These are phyloP conservation scores for Mycosphaerella sp. DNA, from an alignment of 2,329 filamentous ascomycete species.

Conservation along the genomic window DNA sequence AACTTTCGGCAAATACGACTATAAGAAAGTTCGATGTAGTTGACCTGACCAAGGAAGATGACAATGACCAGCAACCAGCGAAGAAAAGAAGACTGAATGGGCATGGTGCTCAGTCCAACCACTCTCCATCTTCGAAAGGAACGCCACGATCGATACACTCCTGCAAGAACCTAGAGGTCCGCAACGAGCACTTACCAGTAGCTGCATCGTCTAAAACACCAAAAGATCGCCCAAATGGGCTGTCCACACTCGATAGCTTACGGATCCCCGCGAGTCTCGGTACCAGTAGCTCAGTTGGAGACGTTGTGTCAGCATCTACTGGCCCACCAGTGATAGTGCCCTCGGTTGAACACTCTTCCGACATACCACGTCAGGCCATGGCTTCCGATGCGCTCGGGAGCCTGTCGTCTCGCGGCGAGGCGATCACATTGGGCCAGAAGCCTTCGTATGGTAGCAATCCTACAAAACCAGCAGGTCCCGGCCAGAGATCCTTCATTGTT, in stretches of 20 bases:
- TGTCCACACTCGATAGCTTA: neutral
- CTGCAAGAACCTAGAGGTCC: neutral
- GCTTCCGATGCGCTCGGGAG: neutral
- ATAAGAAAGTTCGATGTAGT: neutral
- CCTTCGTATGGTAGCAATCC: neutral
- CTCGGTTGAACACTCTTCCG: too few species aligned
- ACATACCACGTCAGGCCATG: too few species aligned
- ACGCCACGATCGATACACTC: neutral
- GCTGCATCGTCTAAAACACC: neutral
- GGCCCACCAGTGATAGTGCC: too few species aligned
- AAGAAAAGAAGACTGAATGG: neutral
- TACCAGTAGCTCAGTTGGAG: too few species aligned
- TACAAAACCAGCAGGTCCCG: neutral
- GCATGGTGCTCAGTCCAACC: neutral
- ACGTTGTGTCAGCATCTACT: too few species aligned
- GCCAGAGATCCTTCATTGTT: neutral
- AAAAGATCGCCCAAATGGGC: neutral
- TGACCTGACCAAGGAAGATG: neutral
- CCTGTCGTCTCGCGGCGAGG: neutral
- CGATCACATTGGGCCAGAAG: neutral
- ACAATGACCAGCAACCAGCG: neutral
- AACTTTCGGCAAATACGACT: neutral
- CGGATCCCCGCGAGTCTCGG: neutral
- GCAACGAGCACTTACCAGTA: neutral
- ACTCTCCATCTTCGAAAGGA: neutral